Base-by-base conservation (phyloP, 805 yeast species). In the Wickerhamiella musiphila region DNA sequence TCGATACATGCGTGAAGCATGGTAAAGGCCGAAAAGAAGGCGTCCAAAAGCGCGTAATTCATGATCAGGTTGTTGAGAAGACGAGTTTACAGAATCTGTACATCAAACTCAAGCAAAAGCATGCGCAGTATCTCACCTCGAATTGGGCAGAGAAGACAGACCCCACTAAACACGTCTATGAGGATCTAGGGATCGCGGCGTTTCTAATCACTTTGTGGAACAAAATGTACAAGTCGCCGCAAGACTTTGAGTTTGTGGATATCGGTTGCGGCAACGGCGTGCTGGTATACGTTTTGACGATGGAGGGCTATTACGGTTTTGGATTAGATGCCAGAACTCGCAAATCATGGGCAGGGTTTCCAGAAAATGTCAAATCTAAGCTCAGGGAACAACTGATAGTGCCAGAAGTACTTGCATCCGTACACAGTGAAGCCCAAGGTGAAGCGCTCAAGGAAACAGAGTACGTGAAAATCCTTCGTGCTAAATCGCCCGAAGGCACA, bases 241-340 rank as follows among this genome's bases (percentile, higher is more conserved):
- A 49, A 4, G 56, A 56, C 4, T 71, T 77, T 44, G 74, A 73
- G 44, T 86, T 84, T 49, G 65, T 86, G 41, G 96, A 86, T 56
- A 52, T 86, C 33, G 96, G 96, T 1, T 86, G 96, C 57, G 96
- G 96, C 5, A 86, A 86, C 54, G 96, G 96, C 6, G 61, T 81
- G 11, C 55, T 86, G 28, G 92, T 81, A 8, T 68, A 79, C 44
- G 67, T 86, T 18, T 58, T 86, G 30, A 56, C 66, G 6, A 58
- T 60, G 60, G 96, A 86, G 55, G 95, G 95, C 0, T 78, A 68
- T 44, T 57, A 47, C 22, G 95, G 96, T 3, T 51, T 64, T 23
- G 96, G 96, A 10, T 71, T 84, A 17, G 96, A 86, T 56, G 94
- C 94, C 0, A 61, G 96, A 28, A 68, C 71, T 3, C 63, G 96